phyloP scores from a whole-genome alignment of 2,329 filamentous ascomycete species.

The Penicillium occitanis region DNA sequence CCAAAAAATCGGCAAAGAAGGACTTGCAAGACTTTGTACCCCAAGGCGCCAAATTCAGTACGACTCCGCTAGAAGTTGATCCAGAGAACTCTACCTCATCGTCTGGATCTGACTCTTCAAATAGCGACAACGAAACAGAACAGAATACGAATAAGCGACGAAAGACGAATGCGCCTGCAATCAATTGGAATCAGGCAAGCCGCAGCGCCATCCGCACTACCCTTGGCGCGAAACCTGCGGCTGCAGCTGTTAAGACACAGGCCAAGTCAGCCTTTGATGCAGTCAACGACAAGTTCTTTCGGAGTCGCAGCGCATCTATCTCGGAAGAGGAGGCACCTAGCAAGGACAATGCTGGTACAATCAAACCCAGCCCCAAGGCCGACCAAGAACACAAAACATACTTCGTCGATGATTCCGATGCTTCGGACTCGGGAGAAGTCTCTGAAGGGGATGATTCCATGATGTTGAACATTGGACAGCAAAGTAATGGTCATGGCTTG shows the following conservation, averaged over 20 bases:
- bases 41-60: slow-evolving; percentile 37
- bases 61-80: slow-evolving; percentile 35
- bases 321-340: slow-evolving; percentile 22
- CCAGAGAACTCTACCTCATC: slow-evolving; percentile 32
- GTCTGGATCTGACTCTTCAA: slow-evolving; percentile 30
- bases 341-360: neutral
- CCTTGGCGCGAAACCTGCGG: slow-evolving; percentile 33
- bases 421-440: slow-evolving; percentile 29
- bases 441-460: slow-evolving; percentile 45
- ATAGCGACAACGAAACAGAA: slow-evolving; percentile 23
- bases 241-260: slow-evolving; percentile 23
- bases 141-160: slow-evolving; percentile 20
- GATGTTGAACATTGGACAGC: slow-evolving; percentile 41
- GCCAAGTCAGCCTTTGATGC: slow-evolving; percentile 32
- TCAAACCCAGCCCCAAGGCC: neutral
- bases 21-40: slow-evolving; percentile 41
- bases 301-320: slow-evolving; percentile 37
- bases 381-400: slow-evolving; percentile 19
- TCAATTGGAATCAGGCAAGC: slow-evolving; percentile 49
- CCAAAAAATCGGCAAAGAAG: slow-evolving; percentile 24
- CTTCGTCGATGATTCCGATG: slow-evolving; percentile 30
- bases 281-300: slow-evolving; percentile 41
- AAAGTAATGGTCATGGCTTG: slow-evolving; percentile 20
- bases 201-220: slow-evolving; percentile 45
- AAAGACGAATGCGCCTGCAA: slow-evolving; percentile 29